These are phyloP conservation scores for Cyphellophora europaea DNA, from an alignment of 2,329 filamentous ascomycete species.

Conservation along the genomic window DNA sequence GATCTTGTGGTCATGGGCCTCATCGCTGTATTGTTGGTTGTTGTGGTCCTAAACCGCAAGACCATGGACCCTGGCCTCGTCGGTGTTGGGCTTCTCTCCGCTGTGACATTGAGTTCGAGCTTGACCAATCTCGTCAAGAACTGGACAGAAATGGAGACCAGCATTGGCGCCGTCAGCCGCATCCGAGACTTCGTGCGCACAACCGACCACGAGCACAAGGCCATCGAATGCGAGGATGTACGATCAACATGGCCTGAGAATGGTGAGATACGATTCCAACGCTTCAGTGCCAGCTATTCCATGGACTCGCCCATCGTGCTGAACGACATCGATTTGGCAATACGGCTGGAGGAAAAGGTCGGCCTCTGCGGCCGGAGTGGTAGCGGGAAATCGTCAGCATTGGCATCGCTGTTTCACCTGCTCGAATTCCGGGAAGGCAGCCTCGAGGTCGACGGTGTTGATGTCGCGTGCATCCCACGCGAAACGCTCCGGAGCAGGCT, in stretches of 20 bases:
- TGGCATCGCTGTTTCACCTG: slow-evolving; percentile 20
- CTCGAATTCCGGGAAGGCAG: slow-evolving; percentile 20
- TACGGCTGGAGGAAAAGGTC: slow-evolving; percentile 23
- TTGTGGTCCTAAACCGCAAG: slow-evolving; percentile 37
- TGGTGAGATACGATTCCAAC: slow-evolving; percentile 17
- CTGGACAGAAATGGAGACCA: slow-evolving; percentile 51
- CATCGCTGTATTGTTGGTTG: slow-evolving; percentile 38
- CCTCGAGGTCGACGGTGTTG: slow-evolving; percentile 20
- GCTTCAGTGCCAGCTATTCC: slow-evolving; percentile 15
- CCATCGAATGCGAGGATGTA: slow-evolving; percentile 24
- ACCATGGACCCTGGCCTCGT: slow-evolving; percentile 39
- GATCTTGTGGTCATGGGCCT: slow-evolving; percentile 41
- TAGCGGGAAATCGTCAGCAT: slow-evolving; percentile 23
- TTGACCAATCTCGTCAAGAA: slow-evolving; percentile 42
- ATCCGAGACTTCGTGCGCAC: slow-evolving; percentile 43
- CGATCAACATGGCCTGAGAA: slow-evolving; percentile 17
- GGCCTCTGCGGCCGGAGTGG: slow-evolving; percentile 27
- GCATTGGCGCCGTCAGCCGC: slow-evolving; percentile 47
- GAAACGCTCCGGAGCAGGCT: slow-evolving; percentile 18
- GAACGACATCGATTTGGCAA: slow-evolving; percentile 18
- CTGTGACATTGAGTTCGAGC: slow-evolving; percentile 44
- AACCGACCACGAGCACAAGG: slow-evolving; percentile 34
- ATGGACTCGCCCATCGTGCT: slow-evolving; percentile 16
- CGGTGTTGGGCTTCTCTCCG: slow-evolving; percentile 44
- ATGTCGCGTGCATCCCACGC: slow-evolving; percentile 15